Evolutionary conservation across 1,284 basidiomycete species (phyloP).

Genomic region (Irpex sp.): DNA sequence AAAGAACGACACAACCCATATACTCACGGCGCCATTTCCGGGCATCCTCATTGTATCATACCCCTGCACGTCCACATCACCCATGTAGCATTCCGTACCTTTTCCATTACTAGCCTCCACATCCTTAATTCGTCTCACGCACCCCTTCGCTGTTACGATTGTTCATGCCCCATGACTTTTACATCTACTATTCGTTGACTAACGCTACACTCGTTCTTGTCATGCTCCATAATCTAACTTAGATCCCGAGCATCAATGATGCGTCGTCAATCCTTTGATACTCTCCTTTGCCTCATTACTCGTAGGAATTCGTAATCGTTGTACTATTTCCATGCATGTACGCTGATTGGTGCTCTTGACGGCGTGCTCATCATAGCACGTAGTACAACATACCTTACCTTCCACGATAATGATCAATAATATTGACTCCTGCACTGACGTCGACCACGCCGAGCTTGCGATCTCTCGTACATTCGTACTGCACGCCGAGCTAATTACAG

Average conservation of each 20-base stretch:
- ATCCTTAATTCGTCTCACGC: not conserved
- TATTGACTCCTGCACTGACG: too few relatives aligned
- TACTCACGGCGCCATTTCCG: not conserved
- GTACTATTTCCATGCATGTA: not conserved
- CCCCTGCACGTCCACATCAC: not conserved
- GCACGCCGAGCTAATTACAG: too few relatives aligned
- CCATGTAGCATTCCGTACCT: not conserved
- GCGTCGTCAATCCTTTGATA: conserved; percentile 1
- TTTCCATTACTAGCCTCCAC: not conserved
- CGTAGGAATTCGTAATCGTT: not conserved
- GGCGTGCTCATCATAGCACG: not conserved
- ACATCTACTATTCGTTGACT: not conserved
- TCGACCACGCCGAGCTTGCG: not conserved
- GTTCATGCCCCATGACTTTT: not conserved
- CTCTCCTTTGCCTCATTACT: not conserved
- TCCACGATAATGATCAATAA: not conserved
- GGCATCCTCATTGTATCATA: conserved; percentile 6
- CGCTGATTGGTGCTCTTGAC: not conserved
- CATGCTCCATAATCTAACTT: not conserved
- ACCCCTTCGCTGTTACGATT: not conserved
- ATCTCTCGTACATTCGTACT: not conserved
- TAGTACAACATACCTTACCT: not conserved
- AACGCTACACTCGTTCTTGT: not conserved
- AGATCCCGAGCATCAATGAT: not conserved
- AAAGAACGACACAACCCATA: not conserved